Evolutionary conservation across 2,329 filamentous ascomycete genomes (phyloP).

Genomic region (Cryphonectria naterciae): DNA sequence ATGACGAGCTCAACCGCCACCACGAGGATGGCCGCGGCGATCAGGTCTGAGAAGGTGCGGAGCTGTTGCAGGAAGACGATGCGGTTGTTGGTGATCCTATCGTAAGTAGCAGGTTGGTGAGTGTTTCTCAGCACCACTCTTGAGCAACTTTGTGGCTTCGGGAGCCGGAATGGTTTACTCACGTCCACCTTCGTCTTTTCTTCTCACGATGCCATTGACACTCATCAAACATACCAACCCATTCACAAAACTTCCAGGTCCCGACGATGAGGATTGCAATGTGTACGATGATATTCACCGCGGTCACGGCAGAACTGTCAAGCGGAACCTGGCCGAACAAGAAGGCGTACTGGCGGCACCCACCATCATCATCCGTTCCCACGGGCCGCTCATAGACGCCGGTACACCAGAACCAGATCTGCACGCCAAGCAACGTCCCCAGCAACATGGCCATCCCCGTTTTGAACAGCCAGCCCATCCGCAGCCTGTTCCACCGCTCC

Average conservation of each 20-base stretch:
- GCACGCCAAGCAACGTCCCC: slow-evolving; percentile 26
- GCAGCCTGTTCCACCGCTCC: slow-evolving; percentile 26
- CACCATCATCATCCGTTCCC: not conserved
- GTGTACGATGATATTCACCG: slow-evolving; percentile 28
- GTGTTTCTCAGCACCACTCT: not conserved
- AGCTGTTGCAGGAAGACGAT: slow-evolving; percentile 29
- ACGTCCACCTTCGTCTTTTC: slow-evolving; percentile 24
- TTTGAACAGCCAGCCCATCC: slow-evolving; percentile 20
- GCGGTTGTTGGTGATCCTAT: slow-evolving; percentile 23
- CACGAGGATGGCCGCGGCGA: slow-evolving; percentile 30
- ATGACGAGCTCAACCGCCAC: slow-evolving; percentile 33
- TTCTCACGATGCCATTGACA: slow-evolving; percentile 20
- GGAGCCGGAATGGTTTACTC: not conserved
- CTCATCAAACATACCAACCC: slow-evolving; percentile 18
- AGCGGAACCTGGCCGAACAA: slow-evolving; percentile 30
- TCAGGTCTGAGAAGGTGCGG: slow-evolving; percentile 31
- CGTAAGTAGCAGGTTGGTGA: not conserved
- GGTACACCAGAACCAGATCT: slow-evolving; percentile 34
- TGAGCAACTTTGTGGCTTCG: not conserved
- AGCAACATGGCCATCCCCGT: slow-evolving; percentile 23
- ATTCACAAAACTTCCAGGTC: slow-evolving; percentile 8
- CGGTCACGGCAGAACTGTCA: slow-evolving; percentile 26
- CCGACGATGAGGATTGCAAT: slow-evolving; percentile 30
- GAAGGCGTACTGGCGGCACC: slow-evolving; percentile 30
- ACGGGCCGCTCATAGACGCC: slow-evolving; percentile 28